Percentiles rank a stretch among this genome's conserved stretches.
phyloP scores from a whole-genome alignment of 1,284 basidiomycete genomes.

The Crepidotus sp. region DNA sequence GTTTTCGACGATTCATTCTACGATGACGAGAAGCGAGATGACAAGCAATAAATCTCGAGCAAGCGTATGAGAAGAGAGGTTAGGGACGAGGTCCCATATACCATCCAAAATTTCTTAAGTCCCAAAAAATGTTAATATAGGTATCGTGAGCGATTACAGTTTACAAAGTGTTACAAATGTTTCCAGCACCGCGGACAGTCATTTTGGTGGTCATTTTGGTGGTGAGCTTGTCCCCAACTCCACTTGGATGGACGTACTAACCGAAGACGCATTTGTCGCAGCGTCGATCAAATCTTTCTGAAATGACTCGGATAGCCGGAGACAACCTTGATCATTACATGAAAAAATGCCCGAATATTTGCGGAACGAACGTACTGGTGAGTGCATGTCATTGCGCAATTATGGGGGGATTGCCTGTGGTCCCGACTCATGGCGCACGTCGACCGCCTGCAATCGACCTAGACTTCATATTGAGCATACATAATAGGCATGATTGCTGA shows the following conservation, averaged over 20 bases:
- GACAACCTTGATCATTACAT: conserved; percentile 1
- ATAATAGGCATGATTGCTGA: neutral
- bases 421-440: conserved; percentile 30
- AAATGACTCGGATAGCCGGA: conserved; percentile 11
- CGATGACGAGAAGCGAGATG: too few relatives aligned
- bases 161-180: neutral
- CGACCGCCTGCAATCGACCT: conserved; percentile 39
- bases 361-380: conserved; percentile 27
- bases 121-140: neutral
- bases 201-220: neutral
- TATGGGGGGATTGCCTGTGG: conserved; percentile 29
- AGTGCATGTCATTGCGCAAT: conserved; percentile 30
- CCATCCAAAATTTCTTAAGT: conserved; percentile 3
- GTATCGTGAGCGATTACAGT: neutral
- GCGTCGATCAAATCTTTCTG: conserved; percentile 8
- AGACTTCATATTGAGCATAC: neutral
- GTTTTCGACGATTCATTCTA: too few relatives aligned
- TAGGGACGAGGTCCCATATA: neutral
- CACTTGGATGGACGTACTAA: neutral
- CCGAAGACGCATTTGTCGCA: conserved; percentile 16
- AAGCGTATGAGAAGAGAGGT: neutral
- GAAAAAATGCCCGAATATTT: neutral
- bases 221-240: neutral
- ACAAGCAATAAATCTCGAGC: too few relatives aligned
- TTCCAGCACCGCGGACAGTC: neutral